Conservation (phyloP, 164 flowering plant genomes). For the Sextonia rubra region DNA sequence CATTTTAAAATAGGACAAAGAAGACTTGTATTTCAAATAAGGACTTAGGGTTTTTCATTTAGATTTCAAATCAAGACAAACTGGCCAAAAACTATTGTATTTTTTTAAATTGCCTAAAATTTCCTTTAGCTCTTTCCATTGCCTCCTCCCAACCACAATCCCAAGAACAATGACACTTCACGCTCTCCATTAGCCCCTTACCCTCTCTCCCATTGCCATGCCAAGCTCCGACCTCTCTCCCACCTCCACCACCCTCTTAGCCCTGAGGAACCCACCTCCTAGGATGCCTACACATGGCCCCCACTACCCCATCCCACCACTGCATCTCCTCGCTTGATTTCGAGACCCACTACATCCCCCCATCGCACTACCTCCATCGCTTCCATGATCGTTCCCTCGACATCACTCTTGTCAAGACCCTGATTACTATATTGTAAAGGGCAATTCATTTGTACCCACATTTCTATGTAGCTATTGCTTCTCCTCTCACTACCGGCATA, state of each 20-base stretch:
- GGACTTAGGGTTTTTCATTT: too few species aligned
- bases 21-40: too few species aligned
- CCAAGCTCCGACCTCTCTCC: not conserved
- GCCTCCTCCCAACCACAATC: not conserved
- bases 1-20: too few species aligned
- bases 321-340: slow-evolving; percentile 18
- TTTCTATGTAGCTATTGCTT: slow-evolving; percentile 38
- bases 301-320: not conserved
- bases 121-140: too few species aligned
- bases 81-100: too few species aligned
- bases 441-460: slow-evolving; percentile 16
- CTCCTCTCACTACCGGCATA: slow-evolving; percentile 54
- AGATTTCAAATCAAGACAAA: too few species aligned
- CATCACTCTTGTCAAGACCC: slow-evolving; percentile 51
- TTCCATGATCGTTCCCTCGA: slow-evolving; percentile 30
- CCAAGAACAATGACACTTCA: not conserved
- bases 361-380: slow-evolving; percentile 31
- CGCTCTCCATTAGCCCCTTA: not conserved
- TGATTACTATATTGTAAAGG: slow-evolving; percentile 59
- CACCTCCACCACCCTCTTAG: not conserved
- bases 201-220: not conserved
- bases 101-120: too few species aligned
- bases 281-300: not conserved
- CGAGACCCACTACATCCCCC: slow-evolving; percentile 39
- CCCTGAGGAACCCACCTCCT: not conserved